A percentile compares a stretch with the other conserved stretches of the same genome.
Conservation (phyloP, 495 filamentous ascomycete species). For the Chaetomium cochliodes region DNA sequence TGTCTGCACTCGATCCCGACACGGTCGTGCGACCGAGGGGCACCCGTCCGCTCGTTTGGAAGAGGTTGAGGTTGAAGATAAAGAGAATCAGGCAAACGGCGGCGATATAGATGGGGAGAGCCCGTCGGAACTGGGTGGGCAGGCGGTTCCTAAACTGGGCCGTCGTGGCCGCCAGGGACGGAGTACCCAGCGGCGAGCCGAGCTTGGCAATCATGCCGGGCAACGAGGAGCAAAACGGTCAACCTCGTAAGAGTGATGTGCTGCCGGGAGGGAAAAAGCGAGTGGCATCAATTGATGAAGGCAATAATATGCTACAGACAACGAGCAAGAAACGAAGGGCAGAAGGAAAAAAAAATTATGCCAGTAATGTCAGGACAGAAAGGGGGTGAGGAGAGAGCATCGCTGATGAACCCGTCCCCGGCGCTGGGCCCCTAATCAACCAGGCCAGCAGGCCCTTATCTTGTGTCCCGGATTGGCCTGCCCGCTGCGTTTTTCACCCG, state of each 20-base stretch:
- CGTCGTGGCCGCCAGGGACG: slow-evolving; percentile 37
- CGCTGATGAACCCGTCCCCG: slow-evolving; percentile 3
- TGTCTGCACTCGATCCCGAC: slow-evolving; percentile 6
- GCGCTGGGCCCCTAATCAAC: slow-evolving; percentile 12
- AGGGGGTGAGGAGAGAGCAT: slow-evolving; percentile 13
- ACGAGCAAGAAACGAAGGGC: slow-evolving; percentile 15
- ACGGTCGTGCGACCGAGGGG: slow-evolving; percentile 8
- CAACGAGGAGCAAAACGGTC: slow-evolving; percentile 9
- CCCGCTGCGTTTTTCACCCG: neutral
- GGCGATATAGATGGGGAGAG: slow-evolving; percentile 37
- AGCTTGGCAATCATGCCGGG: slow-evolving; percentile 41
- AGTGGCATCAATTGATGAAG: slow-evolving; percentile 25
- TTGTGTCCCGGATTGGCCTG: slow-evolving; percentile 10
- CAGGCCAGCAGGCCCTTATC: slow-evolving; percentile 16
- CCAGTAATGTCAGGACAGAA: slow-evolving; percentile 2
- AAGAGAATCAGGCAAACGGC: slow-evolving; percentile 42
- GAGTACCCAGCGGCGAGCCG: slow-evolving; percentile 40
- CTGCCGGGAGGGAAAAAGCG: slow-evolving; percentile 21
- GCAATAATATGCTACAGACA: slow-evolving; percentile 14
- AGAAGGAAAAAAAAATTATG: slow-evolving; percentile 6
- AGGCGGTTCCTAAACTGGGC: slow-evolving; percentile 42
- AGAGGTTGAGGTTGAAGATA: slow-evolving; percentile 45
- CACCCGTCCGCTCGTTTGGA: slow-evolving; percentile 30
- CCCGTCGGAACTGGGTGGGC: slow-evolving; percentile 39
- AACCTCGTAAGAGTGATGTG: slow-evolving; percentile 6